Percentiles rank a stretch among this genome's conserved stretches.
phyloP scores from a whole-genome alignment of 176 grass and related monocot species.

The Dactylis glomerata region DNA sequence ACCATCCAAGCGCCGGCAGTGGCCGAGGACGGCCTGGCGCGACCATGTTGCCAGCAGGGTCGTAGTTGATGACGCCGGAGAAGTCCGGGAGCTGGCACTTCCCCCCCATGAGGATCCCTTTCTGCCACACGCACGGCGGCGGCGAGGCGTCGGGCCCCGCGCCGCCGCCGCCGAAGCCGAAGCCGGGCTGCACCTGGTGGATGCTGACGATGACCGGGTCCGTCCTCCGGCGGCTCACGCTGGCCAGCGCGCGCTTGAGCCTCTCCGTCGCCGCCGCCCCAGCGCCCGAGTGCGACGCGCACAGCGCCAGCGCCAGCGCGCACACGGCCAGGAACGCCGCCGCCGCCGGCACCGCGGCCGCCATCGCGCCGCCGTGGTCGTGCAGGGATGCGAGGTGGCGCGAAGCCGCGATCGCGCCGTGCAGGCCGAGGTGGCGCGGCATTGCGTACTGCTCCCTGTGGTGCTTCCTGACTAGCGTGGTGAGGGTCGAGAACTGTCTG shows the following conservation, averaged over 20 bases:
- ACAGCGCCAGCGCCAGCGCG: constrained; percentile 48
- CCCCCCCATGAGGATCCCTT: constrained; percentile 80
- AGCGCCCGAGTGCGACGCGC: constrained; percentile 59
- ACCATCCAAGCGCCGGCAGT: constrained; percentile 48
- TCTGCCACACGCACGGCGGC: constrained; percentile 82
- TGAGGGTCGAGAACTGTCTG: background rate
- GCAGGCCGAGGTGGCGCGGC: constrained; percentile 50
- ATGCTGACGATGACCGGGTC: constrained; percentile 73
- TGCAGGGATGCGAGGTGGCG: constrained; percentile 31
- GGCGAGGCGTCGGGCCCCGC: constrained; percentile 13
- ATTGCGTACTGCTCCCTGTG: background rate
- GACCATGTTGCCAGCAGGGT: constrained; percentile 70
- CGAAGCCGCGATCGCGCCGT: constrained; percentile 25
- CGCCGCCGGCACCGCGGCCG: constrained; percentile 11
- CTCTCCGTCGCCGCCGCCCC: constrained; percentile 19
- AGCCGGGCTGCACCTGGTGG: constrained; percentile 66
- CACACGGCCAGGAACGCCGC: constrained; percentile 62
- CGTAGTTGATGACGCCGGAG: constrained; percentile 81
- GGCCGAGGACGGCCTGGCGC: constrained; percentile 47
- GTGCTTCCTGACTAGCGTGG: background rate
- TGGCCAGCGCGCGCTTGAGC: constrained; percentile 42
- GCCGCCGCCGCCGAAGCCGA: background rate
- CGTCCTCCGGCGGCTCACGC: constrained; percentile 53
- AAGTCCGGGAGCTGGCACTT: constrained; percentile 95
- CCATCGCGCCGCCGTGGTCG: constrained; percentile 1